These are phyloP conservation scores for Penicillium verhagenii DNA, from an alignment of 495 filamentous ascomycete genomes.

Conservation along the genomic window DNA sequence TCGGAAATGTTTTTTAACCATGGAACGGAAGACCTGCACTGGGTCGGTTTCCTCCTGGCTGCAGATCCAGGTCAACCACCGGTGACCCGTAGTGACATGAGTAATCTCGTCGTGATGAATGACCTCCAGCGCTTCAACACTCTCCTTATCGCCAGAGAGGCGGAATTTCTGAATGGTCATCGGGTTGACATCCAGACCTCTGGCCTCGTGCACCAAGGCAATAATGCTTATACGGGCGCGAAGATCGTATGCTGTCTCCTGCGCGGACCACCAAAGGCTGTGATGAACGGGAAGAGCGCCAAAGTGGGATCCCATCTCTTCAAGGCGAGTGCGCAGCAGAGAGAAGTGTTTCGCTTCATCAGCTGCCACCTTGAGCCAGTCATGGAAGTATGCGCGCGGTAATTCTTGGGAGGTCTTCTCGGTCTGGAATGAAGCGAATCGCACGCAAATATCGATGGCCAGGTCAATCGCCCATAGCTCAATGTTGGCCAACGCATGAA, in stretches of 20 bases:
- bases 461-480: slow-evolving; percentile 56
- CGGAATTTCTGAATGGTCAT: slow-evolving; percentile 56
- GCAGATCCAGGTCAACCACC: slow-evolving; percentile 55
- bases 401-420: slow-evolving; percentile 28
- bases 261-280: slow-evolving; percentile 50
- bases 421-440: slow-evolving; percentile 50
- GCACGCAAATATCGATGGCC: slow-evolving; percentile 53
- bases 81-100: slow-evolving; percentile 54
- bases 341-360: slow-evolving; percentile 57
- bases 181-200: slow-evolving; percentile 53
- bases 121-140: slow-evolving; percentile 43
- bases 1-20: slow-evolving; percentile 48
- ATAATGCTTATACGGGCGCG: slow-evolving; percentile 53
- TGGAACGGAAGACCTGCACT: slow-evolving; percentile 49
- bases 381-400: slow-evolving; percentile 51
- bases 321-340: slow-evolving; percentile 46
- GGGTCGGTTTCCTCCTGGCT: slow-evolving; percentile 49
- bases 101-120: slow-evolving; percentile 57
- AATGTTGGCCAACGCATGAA: slow-evolving; percentile 54
- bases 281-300: slow-evolving; percentile 53
- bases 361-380: slow-evolving; percentile 54
- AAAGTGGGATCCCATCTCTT: slow-evolving; percentile 50
- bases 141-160: slow-evolving; percentile 42
- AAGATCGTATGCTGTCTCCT: slow-evolving; percentile 46
- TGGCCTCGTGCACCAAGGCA: slow-evolving; percentile 52